Evolutionary conservation across 208 protist genomes (phyloP), one percentile per base, ranked within the genome.

Genomic region (Crithidia brevicula): DNA sequence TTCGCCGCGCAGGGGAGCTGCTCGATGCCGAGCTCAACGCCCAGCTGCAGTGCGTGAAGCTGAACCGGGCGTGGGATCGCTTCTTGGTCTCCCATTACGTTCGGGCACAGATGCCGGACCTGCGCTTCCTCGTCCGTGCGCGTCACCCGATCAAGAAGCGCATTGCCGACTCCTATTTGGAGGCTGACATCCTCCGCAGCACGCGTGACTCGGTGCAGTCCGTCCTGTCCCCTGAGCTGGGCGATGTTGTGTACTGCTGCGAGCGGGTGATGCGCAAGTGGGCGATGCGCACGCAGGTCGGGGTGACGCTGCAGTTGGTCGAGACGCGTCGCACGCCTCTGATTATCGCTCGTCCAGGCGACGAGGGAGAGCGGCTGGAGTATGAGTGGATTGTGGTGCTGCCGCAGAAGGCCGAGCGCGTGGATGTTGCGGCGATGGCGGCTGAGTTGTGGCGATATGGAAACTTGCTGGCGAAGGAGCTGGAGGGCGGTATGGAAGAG

Each of bases 271-370:
- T 93, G 22, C 89, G 89, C 38, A 88, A 88, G 57, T 97, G 92
- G 92, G 68, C 74, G 23, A 87, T 78, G 72, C 69, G 73, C 13
- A 87, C 81, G 6, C 58, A 53, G 28, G 68, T 68, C 1, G 85
- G 86, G 0, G 85, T 85, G 13, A 89, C 78, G 40, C 75, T 91
- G 60, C 81, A 84, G 68, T 82, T 97, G 15, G 89, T 97, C 16
- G 89, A 97, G 63, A 97, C 92, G 15, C 84, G 83, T 13, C 92
- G 92, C 46, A 97, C 92, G 15, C 92, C 92, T 45, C 82, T 97
- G n/a, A 94, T 97, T 60, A 94, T 95, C 73, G 88, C 87, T 36
- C 79, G 81, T 9, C 79, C 78, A 4, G 89, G 92, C 0, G 89
- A 95, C 34, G 89, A 97, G 51, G 92, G 92, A 5, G 74, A 88